These are phyloP conservation scores for Lichtheimia hyalospora DNA, from an alignment of 371 early-diverging fungal species.

Conservation along the genomic window DNA sequence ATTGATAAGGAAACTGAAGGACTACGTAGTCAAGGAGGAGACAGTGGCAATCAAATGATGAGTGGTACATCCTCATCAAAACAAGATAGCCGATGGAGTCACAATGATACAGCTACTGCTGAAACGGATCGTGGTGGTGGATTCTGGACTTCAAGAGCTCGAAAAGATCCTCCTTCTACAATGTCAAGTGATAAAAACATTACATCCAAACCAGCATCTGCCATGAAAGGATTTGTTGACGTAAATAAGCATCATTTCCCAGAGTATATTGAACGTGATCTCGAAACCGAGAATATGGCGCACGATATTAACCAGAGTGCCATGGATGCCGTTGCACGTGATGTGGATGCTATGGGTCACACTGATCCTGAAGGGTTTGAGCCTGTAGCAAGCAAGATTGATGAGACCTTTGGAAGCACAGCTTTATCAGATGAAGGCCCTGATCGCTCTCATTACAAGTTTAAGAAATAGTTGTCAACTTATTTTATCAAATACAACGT, in stretches of 20 bases:
- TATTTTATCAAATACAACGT: too few species aligned
- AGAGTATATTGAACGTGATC: not conserved
- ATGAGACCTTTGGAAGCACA: conserved; percentile 18
- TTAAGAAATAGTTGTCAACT: not conserved
- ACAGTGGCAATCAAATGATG: not conserved
- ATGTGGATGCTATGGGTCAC: conserved; percentile 14
- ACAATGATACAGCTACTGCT: not conserved
- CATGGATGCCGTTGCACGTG: conserved; percentile 18
- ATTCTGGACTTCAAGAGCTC: not conserved
- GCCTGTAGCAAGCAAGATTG: conserved; percentile 17
- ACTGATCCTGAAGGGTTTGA: conserved; percentile 17
- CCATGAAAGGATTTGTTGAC: not conserved
- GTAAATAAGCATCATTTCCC: not conserved
- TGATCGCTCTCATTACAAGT: conserved; percentile 5
- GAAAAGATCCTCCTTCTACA: not conserved
- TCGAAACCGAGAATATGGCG: conserved; percentile 2
- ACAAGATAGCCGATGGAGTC: not conserved
- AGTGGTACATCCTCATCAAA: not conserved
- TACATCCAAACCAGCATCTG: not conserved
- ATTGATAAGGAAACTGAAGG: not conserved
- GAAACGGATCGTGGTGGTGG: not conserved
- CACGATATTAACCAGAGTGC: conserved; percentile 15
- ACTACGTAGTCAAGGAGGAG: not conserved
- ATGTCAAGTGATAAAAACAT: not conserved
- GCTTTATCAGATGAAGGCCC: conserved; percentile 17